Evolutionary conservation across 805 yeast species (phyloP), one percentile per base, ranked within the genome.

Genomic region (Pichia thaimueangensis): DNA sequence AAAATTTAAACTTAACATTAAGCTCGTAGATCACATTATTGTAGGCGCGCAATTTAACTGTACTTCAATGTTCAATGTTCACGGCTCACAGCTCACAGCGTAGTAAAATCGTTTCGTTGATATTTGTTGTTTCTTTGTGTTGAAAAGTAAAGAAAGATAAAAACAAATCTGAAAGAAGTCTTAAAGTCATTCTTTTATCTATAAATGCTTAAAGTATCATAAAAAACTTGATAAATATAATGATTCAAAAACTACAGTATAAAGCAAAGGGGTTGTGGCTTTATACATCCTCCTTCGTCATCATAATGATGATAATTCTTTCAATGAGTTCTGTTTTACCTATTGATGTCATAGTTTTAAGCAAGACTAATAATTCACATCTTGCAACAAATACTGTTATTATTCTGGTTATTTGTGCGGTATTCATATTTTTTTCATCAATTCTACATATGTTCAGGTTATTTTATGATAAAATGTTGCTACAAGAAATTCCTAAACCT

Each of bases 321-420:
- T 86, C 80, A 0, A 74, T 88, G 42, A 67, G 80, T 22, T 67
- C 85, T 2, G 84, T 83, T 8, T 67, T 91, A 0, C 95, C 95
- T 0, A 74, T 87, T 13, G 97, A 91, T 60, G 78, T 87, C 24
- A 78, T 88, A 46, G 69, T 74, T 1, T 74, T 76, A 50, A 70
- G 82, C 1, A 67, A 77, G 3, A 67, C 67, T 7, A 63, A 76
- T 4, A 62, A 70, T 11, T 74, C 76, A 46, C 45, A 49, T 30
- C 76, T 84, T 52, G 93, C 86, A 1, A 67, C 86, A 58, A 86
- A 88, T 57, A 76, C 91, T 3, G 81, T 89, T 48, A 86, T 89
- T 45, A 86, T 88, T 17, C 77, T 85, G 7, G 74, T 79, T 35
- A 86, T 83, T 6, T 70, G 85, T 53, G 86, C 79, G 3, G 62